A percentile compares a stretch with the other conserved stretches of the same genome.
Evolutionary conservation across 208 protist genomes (phyloP).

Genomic region (Jaenimonas drosophilae): DNA sequence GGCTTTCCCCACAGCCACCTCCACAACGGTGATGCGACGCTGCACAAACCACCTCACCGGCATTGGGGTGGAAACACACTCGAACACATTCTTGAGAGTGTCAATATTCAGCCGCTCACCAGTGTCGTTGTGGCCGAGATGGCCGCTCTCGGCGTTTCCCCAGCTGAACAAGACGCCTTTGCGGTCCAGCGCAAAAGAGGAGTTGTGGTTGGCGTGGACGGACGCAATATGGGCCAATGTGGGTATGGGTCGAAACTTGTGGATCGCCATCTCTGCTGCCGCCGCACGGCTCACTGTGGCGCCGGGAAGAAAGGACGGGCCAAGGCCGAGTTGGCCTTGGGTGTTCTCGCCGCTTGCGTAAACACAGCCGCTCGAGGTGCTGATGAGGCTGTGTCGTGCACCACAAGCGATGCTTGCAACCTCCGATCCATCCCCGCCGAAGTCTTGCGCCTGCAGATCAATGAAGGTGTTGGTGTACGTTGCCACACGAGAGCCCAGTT

Average conservation of each 20-base stretch:
- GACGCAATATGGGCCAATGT: slow-evolving; percentile 37
- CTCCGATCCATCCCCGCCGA: neutral
- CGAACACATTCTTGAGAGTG: slow-evolving; percentile 43
- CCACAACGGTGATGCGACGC: slow-evolving; percentile 45
- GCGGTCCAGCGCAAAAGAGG: slow-evolving; percentile 47
- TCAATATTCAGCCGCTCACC: slow-evolving; percentile 40
- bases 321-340: slow-evolving; percentile 59
- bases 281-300: neutral
- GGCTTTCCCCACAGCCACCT: slow-evolving; percentile 45
- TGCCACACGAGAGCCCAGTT: slow-evolving; percentile 53
- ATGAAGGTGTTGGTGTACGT: slow-evolving; percentile 50
- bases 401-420: slow-evolving; percentile 45
- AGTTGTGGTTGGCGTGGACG: slow-evolving; percentile 52
- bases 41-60: slow-evolving; percentile 61
- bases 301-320: neutral
- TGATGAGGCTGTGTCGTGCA: slow-evolving; percentile 44
- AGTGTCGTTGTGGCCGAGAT: slow-evolving; percentile 57
- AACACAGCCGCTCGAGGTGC: slow-evolving; percentile 43
- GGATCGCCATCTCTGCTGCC: neutral
- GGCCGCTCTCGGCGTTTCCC: slow-evolving; percentile 62
- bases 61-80: slow-evolving; percentile 27
- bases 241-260: slow-evolving; percentile 2
- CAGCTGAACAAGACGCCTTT: slow-evolving; percentile 61
- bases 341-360: slow-evolving; percentile 69
- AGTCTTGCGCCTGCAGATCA: slow-evolving; percentile 10